phyloP scores from a whole-genome alignment of 257 asterid species.

The Solanum corneliomulleri region DNA sequence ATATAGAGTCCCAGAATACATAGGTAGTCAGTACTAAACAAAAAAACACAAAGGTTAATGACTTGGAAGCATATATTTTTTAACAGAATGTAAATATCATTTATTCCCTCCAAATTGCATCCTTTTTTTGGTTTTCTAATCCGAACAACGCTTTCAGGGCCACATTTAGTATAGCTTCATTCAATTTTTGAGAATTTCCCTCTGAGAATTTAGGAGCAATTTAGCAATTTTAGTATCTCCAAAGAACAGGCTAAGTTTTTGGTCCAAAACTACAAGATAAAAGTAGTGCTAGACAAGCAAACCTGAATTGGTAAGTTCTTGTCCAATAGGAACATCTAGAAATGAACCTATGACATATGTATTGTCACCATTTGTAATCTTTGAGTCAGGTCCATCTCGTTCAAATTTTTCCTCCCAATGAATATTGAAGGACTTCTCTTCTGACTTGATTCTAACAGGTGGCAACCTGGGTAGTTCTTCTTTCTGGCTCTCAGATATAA shows the following conservation, averaged over 20 bases:
- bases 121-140: not conserved
- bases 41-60: not conserved
- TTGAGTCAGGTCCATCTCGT: constrained; percentile 11
- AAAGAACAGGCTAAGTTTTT: not conserved
- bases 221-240: not conserved
- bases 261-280: not conserved
- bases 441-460: constrained; percentile 15
- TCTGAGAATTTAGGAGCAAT: not conserved
- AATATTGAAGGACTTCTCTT: constrained; percentile 7
- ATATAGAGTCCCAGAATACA: not conserved
- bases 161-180: not conserved
- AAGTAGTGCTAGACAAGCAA: not conserved
- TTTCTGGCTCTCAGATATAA: constrained; percentile 9
- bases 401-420: constrained; percentile 16
- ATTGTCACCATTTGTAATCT: constrained; percentile 1
- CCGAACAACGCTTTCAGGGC: not conserved
- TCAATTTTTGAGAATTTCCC: not conserved
- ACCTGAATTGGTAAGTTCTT: constrained; percentile 9
- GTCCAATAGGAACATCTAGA: constrained; percentile 21
- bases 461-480: constrained; percentile 21
- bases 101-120: not conserved
- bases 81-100: not conserved
- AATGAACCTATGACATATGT: constrained; percentile 8
- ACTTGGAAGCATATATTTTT: not conserved
- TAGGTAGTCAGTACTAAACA: not conserved